Evolutionary conservation across 805 yeast species (phyloP).

Genomic region (Myxozyma vanderwaltii): DNA sequence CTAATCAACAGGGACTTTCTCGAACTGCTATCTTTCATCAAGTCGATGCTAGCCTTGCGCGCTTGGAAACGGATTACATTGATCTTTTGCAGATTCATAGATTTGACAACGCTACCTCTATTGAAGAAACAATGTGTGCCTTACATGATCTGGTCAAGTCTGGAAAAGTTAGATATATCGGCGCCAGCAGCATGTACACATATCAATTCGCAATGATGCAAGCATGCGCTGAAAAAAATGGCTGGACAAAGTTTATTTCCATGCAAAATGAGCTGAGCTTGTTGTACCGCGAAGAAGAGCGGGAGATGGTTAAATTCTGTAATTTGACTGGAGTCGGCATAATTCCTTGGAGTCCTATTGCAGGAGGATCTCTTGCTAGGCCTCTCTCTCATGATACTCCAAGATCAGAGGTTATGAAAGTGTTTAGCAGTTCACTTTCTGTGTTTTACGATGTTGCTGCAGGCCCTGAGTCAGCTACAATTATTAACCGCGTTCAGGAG

Average conservation of each 20-base stretch:
- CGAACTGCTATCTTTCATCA: conserved; percentile 53
- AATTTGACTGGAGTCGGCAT: conserved; percentile 55
- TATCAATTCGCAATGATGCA: conserved; percentile 57
- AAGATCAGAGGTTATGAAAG: conserved; percentile 7
- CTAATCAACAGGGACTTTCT: conserved; percentile 47
- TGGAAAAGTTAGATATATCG: conserved; percentile 57
- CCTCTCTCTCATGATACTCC: conserved; percentile 41
- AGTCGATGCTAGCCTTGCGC: conserved; percentile 44
- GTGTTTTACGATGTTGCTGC: not conserved
- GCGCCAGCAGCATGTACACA: conserved; percentile 65
- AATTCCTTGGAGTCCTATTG: conserved; percentile 63
- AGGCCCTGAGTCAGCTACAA: conserved; percentile 32
- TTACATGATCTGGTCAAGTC: conserved; percentile 53
- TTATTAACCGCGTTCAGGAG: conserved; percentile 52
- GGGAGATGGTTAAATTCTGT: conserved; percentile 61
- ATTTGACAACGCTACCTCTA: conserved; percentile 51
- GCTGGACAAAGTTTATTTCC: conserved; percentile 60
- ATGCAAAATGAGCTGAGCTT: conserved; percentile 62
- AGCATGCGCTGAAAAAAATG: conserved; percentile 55
- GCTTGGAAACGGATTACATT: conserved; percentile 51
- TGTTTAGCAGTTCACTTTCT: not conserved
- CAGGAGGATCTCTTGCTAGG: conserved; percentile 56
- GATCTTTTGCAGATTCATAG: conserved; percentile 62
- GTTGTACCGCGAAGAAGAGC: conserved; percentile 63
- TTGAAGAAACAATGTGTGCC: conserved; percentile 58